Evolutionary conservation across 192 early-diverging fungal genomes (phyloP).

Genomic region (Coemansia sp.): DNA sequence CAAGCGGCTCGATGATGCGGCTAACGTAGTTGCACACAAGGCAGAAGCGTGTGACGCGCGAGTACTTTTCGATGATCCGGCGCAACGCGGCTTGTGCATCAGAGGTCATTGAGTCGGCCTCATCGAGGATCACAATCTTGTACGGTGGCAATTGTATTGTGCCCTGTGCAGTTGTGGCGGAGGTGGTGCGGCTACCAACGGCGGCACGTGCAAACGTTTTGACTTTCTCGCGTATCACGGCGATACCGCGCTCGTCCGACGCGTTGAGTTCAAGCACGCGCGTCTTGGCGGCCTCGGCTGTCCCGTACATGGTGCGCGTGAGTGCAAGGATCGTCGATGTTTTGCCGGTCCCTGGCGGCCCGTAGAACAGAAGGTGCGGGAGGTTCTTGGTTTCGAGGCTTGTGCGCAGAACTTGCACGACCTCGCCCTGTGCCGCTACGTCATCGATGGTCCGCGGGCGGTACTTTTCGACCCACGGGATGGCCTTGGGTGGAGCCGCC

Average conservation of each 20-base stretch:
- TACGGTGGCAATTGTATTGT: slow-evolving; percentile 75
- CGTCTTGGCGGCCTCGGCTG: slow-evolving; percentile 66
- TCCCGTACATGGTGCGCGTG: slow-evolving; percentile 67
- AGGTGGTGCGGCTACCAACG: slow-evolving; percentile 55
- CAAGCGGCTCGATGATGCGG: slow-evolving; percentile 92
- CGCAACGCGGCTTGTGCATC: slow-evolving; percentile 94
- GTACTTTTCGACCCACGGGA: slow-evolving; percentile 90
- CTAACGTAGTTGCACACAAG: slow-evolving; percentile 66
- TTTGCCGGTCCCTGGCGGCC: slow-evolving; percentile 98
- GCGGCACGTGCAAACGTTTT: slow-evolving; percentile 88
- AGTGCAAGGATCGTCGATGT: slow-evolving; percentile 94
- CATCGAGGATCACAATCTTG: slow-evolving; percentile 96
- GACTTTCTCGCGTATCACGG: slow-evolving; percentile 88
- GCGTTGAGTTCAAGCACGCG: slow-evolving; percentile 95
- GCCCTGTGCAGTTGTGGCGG: too few relatives aligned
- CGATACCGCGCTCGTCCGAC: slow-evolving; percentile 96
- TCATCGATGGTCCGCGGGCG: slow-evolving; percentile 87
- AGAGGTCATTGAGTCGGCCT: slow-evolving; percentile 95
- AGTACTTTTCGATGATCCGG: slow-evolving; percentile 94
- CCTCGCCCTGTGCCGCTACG: slow-evolving; percentile 89
- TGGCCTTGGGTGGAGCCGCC: neutral
- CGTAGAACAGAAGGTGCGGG: slow-evolving; percentile 96
- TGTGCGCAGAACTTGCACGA: slow-evolving; percentile 79
- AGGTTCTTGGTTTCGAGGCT: slow-evolving; percentile 89
- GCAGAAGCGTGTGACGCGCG: slow-evolving; percentile 91